Base-by-base conservation (phyloP, 768 basidiomycete species). In the Sistotremastrum suecicum region DNA sequence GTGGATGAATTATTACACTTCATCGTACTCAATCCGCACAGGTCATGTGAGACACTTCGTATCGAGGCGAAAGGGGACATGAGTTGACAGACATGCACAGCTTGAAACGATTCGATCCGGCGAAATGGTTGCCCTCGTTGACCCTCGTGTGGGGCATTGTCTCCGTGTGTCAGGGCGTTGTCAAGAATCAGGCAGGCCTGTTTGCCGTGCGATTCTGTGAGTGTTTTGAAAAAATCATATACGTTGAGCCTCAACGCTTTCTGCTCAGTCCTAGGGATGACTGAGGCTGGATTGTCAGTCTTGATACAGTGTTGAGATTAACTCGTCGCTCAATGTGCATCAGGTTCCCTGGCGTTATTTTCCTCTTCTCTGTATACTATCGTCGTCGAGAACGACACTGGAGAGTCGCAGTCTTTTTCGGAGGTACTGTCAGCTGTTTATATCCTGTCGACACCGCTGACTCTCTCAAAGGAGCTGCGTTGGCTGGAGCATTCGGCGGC, bases 321-420 rank as follows among this genome's bases (percentile, higher is more conserved):
- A 5, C 31, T 20, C 44, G 12, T 28, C 44, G 3, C 28, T 9
- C 46, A 34, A 7, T 34, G 47, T 74, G 31, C 75, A 7, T 9
- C 46, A 47, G 46, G 8, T 54, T 76, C 53, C 74, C 74, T 5
- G 74, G 75, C n/a, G 67, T 71, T 3, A 66, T 77, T 30, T 78
- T 70, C 53, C 53, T 75, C 3, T 75, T 79, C 53, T 75, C 74
- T 5, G 68, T 76, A 5, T 80, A 74, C 54, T 80, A 78, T 55
- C 60, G 66, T 36, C 76, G 79, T 37, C 67, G 65, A 34, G 72
- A 80, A 53, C 71, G 76, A 1, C 73, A 74, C 49, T 72, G 70
- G 66, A 67, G 80, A 42, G 74, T 80, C 5, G 73, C 75, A 0
- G 64, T 80, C 37, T 76, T 78, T 58, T 77, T 79, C 48, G 73